Evolutionary conservation across 106 monocot genomes (phyloP).

Genomic region (Platanthera guangdongensis): DNA sequence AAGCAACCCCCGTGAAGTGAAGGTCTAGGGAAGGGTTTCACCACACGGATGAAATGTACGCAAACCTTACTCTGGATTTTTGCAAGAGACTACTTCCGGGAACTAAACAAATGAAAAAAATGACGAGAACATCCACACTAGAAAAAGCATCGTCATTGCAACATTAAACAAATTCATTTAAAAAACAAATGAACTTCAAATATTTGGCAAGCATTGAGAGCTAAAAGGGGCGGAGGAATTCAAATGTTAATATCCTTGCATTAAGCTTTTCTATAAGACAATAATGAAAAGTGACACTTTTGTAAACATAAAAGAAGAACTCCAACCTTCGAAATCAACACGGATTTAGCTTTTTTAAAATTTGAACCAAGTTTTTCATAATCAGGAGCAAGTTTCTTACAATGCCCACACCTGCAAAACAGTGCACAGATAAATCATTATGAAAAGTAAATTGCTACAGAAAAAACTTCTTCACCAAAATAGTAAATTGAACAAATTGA

Average conservation of each 20-base stretch:
- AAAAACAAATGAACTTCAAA: not conserved
- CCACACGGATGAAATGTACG: no score
- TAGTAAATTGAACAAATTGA: not conserved
- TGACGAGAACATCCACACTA: not conserved
- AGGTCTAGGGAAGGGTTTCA: no score
- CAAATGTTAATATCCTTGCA: not conserved
- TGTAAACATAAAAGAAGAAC: not conserved
- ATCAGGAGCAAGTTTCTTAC: constrained; percentile 99
- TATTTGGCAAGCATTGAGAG: no score
- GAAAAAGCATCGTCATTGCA: not conserved
- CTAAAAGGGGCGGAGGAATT: not conserved
- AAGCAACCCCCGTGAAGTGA: no score
- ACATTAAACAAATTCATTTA: not conserved
- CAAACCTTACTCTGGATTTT: no score
- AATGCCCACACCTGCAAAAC: constrained; percentile 85
- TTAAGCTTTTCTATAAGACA: not conserved
- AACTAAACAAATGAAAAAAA: not conserved
- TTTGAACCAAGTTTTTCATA: constrained; percentile 82
- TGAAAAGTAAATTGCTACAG: not conserved
- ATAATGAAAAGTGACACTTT: not conserved
- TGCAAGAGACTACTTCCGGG: not conserved
- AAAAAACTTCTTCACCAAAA: not conserved
- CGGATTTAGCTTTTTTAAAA: constrained; percentile 89
- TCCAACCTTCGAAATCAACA: constrained; percentile 91
- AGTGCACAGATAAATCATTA: not conserved